These are phyloP conservation scores for Fusarium austroafricanum DNA, from an alignment of 2,329 filamentous ascomycete species.

Conservation along the genomic window DNA sequence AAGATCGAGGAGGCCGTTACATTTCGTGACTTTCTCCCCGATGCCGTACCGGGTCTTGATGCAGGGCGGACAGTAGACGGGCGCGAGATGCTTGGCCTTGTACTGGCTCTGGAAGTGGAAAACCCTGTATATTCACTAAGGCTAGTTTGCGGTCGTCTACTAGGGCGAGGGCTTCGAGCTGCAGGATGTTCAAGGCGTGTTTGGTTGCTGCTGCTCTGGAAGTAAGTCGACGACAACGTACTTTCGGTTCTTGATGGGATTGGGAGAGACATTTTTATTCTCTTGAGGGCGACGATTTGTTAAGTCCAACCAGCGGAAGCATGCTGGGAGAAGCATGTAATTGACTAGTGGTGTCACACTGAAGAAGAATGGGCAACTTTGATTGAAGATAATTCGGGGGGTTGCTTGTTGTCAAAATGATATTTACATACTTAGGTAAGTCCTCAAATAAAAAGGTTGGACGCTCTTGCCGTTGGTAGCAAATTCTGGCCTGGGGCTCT, in stretches of 20 bases:
- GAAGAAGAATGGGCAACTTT: too few species aligned
- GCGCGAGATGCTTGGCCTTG: slow-evolving; percentile 33
- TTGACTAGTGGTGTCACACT: too few species aligned
- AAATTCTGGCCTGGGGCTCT: neutral
- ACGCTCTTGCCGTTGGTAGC: neutral
- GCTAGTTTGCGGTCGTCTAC: slow-evolving; percentile 12
- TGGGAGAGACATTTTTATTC: slow-evolving; percentile 14
- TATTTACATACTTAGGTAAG: too few species aligned
- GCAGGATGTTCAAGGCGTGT: neutral
- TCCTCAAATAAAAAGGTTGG: neutral
- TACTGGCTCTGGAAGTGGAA: slow-evolving; percentile 30
- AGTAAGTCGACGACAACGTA: slow-evolving; percentile 41
- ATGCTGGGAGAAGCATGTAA: too few species aligned
- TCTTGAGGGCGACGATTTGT: neutral
- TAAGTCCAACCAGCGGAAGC: too few species aligned
- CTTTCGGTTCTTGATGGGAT: slow-evolving; percentile 17
- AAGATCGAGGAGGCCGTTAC: slow-evolving; percentile 53
- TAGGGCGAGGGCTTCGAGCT: neutral
- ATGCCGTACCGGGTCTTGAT: slow-evolving; percentile 54
- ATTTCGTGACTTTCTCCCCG: slow-evolving; percentile 59
- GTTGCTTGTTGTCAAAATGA: too few species aligned
- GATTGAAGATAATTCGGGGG: too few species aligned
- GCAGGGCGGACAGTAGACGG: slow-evolving; percentile 36
- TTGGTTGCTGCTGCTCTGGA: slow-evolving; percentile 23
- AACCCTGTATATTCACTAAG: slow-evolving; percentile 14